Conservation (phyloP, 1,139 yeast species). For the Debaryomyces sp. region DNA sequence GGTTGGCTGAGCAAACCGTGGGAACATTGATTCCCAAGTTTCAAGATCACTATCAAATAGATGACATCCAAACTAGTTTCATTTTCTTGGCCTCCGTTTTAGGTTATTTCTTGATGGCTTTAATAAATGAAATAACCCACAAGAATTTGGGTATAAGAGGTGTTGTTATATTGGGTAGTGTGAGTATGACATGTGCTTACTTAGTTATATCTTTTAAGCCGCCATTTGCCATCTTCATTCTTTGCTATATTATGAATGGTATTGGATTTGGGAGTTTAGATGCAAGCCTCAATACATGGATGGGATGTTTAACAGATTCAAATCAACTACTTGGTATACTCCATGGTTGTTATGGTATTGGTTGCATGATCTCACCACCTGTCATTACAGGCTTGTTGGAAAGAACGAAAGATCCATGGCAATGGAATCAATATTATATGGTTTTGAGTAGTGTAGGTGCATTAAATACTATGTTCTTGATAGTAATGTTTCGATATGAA, state of each 20-base stretch:
- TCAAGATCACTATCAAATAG: conserved; percentile 45
- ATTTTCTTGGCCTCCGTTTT: conserved; percentile 37
- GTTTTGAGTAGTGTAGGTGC: conserved; percentile 33
- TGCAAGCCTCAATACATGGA: conserved; percentile 60
- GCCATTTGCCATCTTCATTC: conserved; percentile 37
- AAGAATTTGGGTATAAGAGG: conserved; percentile 39
- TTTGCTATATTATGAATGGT: conserved; percentile 50
- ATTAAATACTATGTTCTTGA: conserved; percentile 21
- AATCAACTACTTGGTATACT: conserved; percentile 66
- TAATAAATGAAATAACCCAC: conserved; percentile 35
- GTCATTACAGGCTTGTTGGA: conserved; percentile 49
- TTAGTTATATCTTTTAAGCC: conserved; percentile 32
- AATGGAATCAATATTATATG: conserved; percentile 52
- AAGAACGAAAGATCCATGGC: conserved; percentile 38
- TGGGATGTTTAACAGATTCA: conserved; percentile 57
- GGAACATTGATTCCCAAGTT: conserved; percentile 58
- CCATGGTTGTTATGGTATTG: conserved; percentile 72
- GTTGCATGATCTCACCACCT: conserved; percentile 68
- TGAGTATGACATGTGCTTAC: conserved; percentile 34
- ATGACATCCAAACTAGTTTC: conserved; percentile 41
- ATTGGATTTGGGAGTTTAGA: conserved; percentile 64
- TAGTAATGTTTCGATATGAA: conserved; percentile 50
- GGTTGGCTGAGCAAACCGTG: conserved; percentile 59
- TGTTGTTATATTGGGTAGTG: conserved; percentile 35
- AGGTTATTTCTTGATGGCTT: conserved; percentile 46